Conservation (phyloP, 768 basidiomycete genomes). For the Coprinellus aureogranulatus region DNA sequence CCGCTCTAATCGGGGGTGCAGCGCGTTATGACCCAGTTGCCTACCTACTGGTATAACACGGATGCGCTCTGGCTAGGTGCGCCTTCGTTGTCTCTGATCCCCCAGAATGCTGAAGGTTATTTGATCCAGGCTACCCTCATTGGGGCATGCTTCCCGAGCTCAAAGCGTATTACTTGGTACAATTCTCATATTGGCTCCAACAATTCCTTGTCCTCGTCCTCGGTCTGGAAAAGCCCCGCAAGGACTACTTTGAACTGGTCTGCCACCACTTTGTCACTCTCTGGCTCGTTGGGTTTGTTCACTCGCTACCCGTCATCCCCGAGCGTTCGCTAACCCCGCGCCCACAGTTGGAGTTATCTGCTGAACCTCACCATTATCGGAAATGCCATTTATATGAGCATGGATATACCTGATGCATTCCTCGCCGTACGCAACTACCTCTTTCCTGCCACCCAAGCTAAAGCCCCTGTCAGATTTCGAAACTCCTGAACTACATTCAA, state of each 20-base stretch:
- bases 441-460: neutral
- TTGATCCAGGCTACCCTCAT: constrained; percentile 71
- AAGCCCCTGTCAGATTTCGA: constrained; percentile 56
- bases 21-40: constrained; percentile 80
- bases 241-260: constrained; percentile 85
- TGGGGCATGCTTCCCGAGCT: constrained; percentile 83
- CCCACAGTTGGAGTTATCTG: constrained; percentile 75
- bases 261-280: constrained; percentile 91
- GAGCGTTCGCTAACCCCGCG: neutral
- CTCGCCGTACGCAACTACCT: constrained; percentile 64
- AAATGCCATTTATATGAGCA: constrained; percentile 89
- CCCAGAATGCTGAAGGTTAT: neutral
- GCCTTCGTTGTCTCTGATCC: constrained; percentile 11
- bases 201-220: constrained; percentile 84
- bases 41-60: constrained; percentile 85
- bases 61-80: constrained; percentile 81
- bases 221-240: constrained; percentile 89
- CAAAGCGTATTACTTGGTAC: constrained; percentile 92
- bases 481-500: constrained; percentile 85
- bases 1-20: constrained; percentile 26
- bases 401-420: constrained; percentile 93
- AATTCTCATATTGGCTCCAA: constrained; percentile 92
- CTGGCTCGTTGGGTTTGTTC: constrained; percentile 82
- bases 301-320: neutral
- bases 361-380: constrained; percentile 84